phyloP scores from a whole-genome alignment of 805 yeast species.

The Saturnispora ahearnii region DNA sequence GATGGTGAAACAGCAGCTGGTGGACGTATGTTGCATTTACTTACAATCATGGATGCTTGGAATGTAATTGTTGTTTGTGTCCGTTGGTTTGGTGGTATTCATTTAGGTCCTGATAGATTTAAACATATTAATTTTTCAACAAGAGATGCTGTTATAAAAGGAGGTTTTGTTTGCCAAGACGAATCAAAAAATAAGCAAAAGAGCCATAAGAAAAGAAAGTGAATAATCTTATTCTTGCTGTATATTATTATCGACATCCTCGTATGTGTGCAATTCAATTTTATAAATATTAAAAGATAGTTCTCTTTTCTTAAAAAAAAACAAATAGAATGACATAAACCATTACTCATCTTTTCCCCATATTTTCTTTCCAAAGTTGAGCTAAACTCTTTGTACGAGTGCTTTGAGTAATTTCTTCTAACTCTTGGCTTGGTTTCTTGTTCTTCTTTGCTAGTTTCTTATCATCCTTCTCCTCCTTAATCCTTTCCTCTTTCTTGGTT shows the following conservation, averaged over 20 bases:
- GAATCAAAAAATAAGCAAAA: slow-evolving; percentile 21
- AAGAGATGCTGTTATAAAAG: slow-evolving; percentile 69
- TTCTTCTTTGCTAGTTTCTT: not conserved
- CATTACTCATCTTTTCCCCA: not conserved
- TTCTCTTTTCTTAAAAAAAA: too few species aligned
- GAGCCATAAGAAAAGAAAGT: slow-evolving; percentile 22
- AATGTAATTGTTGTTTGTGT: slow-evolving; percentile 80
- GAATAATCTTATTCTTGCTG: not conserved
- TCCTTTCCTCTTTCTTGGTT: not conserved
- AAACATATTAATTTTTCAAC: slow-evolving; percentile 88
- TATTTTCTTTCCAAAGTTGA: slow-evolving; percentile 12
- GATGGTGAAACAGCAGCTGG: slow-evolving; percentile 99
- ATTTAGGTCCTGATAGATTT: slow-evolving; percentile 88
- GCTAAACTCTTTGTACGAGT: slow-evolving; percentile 10
- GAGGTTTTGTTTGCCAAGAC: slow-evolving; percentile 36
- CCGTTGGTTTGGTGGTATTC: slow-evolving; percentile 91
- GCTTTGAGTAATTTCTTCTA: slow-evolving; percentile 11
- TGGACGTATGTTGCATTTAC: slow-evolving; percentile 66
- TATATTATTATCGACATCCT: not conserved
- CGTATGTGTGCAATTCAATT: too few species aligned
- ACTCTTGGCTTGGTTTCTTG: not conserved
- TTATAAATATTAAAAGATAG: too few species aligned
- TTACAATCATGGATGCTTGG: slow-evolving; percentile 69
- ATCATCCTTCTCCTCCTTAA: not conserved
- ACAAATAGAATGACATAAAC: too few species aligned